A percentile compares a stretch with the other conserved stretches of the same genome.
phyloP scores from a whole-genome alignment of 2,329 filamentous ascomycete genomes.

The Onygenales sp. region DNA sequence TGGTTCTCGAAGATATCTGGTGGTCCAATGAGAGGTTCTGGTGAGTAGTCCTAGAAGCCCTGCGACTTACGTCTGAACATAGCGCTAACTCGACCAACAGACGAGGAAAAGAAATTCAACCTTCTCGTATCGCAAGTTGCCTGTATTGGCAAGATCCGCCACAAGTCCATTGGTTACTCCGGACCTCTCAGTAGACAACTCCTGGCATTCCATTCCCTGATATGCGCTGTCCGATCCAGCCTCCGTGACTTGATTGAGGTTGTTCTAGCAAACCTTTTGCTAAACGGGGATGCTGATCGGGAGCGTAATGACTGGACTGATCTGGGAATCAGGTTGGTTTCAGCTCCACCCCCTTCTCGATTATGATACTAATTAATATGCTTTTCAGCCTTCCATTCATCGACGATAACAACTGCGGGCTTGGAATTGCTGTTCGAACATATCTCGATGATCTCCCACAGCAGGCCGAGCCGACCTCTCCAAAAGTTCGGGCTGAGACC shows the following conservation, averaged over 20 bases:
- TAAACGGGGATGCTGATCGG: conserved; percentile 69
- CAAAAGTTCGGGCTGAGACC: conserved; percentile 40
- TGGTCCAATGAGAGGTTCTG: conserved; percentile 49
- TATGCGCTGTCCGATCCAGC: conserved; percentile 66
- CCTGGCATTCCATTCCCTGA: conserved; percentile 74
- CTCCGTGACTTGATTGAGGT: conserved; percentile 80
- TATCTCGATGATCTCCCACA: conserved; percentile 46
- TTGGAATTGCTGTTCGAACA: conserved; percentile 40
- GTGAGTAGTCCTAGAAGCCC: conserved; percentile 18
- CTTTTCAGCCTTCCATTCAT: conserved; percentile 32
- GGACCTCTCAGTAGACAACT: conserved; percentile 87
- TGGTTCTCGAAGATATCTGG: conserved; percentile 51
- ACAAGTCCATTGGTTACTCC: conserved; percentile 82
- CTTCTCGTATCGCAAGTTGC: conserved; percentile 80
- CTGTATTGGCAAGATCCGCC: conserved; percentile 70
- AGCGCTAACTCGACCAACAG: conserved; percentile 32
- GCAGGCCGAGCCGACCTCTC: conserved; percentile 44
- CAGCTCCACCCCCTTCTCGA: background rate
- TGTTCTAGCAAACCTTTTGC: conserved; percentile 67
- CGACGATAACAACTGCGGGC: conserved; percentile 36
- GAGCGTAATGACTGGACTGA: conserved; percentile 57
- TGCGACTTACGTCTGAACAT: background rate
- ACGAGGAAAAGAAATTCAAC: conserved; percentile 67
- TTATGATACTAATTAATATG: conserved; percentile 7
- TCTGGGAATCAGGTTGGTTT: conserved; percentile 60